phyloP scores from a whole-genome alignment of 1,284 basidiomycete species.

The Schizophyllum commune region DNA sequence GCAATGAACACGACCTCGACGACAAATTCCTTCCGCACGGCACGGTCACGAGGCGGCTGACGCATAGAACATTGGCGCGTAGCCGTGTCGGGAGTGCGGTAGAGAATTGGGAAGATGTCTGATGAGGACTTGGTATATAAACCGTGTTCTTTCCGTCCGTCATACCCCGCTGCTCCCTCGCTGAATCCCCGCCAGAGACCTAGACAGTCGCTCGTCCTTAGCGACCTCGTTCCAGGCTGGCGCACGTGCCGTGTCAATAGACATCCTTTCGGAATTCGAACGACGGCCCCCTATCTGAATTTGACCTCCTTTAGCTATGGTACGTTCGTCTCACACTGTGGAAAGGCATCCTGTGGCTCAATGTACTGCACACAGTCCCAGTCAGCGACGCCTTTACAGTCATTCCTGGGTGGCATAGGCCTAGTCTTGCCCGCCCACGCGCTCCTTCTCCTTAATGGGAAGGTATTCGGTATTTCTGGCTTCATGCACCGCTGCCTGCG shows the following conservation, averaged over 20 bases:
- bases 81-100: neutral
- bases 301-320: neutral
- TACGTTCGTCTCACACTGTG: neutral
- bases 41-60: neutral
- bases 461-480: slow-evolving; percentile 57
- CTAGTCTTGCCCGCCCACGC: slow-evolving; percentile 49
- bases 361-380: neutral
- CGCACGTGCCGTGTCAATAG: too few relatives aligned
- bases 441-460: slow-evolving; percentile 49
- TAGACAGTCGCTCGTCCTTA: too few relatives aligned
- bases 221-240: too few relatives aligned
- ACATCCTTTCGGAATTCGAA: too few relatives aligned
- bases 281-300: too few relatives aligned
- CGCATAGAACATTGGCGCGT: neutral
- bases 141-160: neutral
- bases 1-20: neutral
- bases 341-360: too few relatives aligned
- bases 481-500: slow-evolving; percentile 47
- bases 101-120: neutral
- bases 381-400: slow-evolving; percentile 45
- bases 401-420: slow-evolving; percentile 54
- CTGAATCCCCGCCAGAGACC: too few relatives aligned
- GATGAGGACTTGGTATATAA: neutral
- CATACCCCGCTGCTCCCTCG: too few relatives aligned
- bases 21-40: neutral